These are phyloP conservation scores for Astrothelium macrocarpum DNA, from an alignment of 495 filamentous ascomycete genomes.

Conservation along the genomic window DNA sequence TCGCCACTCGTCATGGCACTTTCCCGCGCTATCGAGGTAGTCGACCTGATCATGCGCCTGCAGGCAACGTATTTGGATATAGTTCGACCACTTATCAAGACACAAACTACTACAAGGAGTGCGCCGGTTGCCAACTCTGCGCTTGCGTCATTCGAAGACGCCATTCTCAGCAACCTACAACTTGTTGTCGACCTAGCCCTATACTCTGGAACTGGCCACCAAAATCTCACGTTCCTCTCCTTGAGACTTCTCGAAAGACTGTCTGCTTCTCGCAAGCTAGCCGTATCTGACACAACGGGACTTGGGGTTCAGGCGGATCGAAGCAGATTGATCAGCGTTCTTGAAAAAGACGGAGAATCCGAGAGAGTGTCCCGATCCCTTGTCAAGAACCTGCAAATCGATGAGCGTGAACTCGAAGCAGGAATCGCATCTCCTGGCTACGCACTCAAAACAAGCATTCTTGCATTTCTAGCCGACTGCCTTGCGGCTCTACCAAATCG, in stretches of 20 bases:
- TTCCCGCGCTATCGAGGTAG: slow-evolving; percentile 64
- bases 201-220: slow-evolving; percentile 72
- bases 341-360: slow-evolving; percentile 61
- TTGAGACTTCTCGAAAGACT: slow-evolving; percentile 76
- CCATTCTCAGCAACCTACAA: slow-evolving; percentile 65
- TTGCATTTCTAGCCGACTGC: slow-evolving; percentile 74
- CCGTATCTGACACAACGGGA: slow-evolving; percentile 25
- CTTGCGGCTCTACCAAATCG: slow-evolving; percentile 56
- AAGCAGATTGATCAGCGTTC: slow-evolving; percentile 70
- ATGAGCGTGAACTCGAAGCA: slow-evolving; percentile 52
- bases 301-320: slow-evolving; percentile 40
- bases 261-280: slow-evolving; percentile 66
- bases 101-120: slow-evolving; percentile 37
- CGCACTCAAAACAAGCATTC: slow-evolving; percentile 63
- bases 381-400: slow-evolving; percentile 50
- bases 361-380: slow-evolving; percentile 61
- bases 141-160: slow-evolving; percentile 83
- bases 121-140: slow-evolving; percentile 56
- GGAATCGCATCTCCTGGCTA: slow-evolving; percentile 57
- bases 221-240: slow-evolving; percentile 63
- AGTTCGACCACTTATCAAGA: slow-evolving; percentile 64
- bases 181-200: slow-evolving; percentile 69
- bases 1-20: slow-evolving; percentile 69
- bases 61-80: slow-evolving; percentile 88
- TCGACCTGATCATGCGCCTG: slow-evolving; percentile 68